These are phyloP conservation scores for Arthroderma sp. DNA, from an alignment of 2,329 filamentous ascomycete genomes.

Conservation along the genomic window DNA sequence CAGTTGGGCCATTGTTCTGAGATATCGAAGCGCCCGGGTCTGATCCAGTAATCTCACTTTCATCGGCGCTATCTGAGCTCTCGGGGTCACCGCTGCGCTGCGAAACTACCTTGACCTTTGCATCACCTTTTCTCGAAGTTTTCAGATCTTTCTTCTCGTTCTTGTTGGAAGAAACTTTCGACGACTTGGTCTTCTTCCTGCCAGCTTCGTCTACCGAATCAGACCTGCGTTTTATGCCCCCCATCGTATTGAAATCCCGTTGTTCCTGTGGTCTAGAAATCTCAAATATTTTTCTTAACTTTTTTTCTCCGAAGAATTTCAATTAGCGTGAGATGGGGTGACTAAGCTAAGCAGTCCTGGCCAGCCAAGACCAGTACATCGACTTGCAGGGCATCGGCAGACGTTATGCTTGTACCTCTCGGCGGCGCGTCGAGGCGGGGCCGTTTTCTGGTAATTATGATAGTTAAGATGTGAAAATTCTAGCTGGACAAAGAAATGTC, in stretches of 20 bases:
- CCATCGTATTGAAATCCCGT: slow-evolving; percentile 17
- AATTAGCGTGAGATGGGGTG: neutral
- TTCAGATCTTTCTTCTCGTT: slow-evolving; percentile 16
- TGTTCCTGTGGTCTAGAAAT: neutral
- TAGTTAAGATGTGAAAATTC: no score
- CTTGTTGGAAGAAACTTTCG: slow-evolving; percentile 16
- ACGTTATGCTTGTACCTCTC: no score
- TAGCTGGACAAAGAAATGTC: no score
- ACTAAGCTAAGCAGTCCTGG: neutral
- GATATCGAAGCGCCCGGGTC: neutral
- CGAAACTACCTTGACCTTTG: no score
- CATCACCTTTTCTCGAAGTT: neutral
- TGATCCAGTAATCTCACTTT: neutral
- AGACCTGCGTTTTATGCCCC: slow-evolving; percentile 29
- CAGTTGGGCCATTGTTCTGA: neutral
- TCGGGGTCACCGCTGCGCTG: neutral
- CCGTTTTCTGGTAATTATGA: no score
- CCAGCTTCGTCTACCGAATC: slow-evolving; percentile 26
- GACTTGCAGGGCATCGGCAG: no score
- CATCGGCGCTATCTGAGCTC: neutral
- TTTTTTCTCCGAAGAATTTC: neutral
- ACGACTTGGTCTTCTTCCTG: slow-evolving; percentile 29
- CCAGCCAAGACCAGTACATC: no score
- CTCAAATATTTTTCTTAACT: slow-evolving; percentile 17
- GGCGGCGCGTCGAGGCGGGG: no score